Conservation (phyloP, 2,329 filamentous ascomycete species). For the Paecilomyces niveus region DNA sequence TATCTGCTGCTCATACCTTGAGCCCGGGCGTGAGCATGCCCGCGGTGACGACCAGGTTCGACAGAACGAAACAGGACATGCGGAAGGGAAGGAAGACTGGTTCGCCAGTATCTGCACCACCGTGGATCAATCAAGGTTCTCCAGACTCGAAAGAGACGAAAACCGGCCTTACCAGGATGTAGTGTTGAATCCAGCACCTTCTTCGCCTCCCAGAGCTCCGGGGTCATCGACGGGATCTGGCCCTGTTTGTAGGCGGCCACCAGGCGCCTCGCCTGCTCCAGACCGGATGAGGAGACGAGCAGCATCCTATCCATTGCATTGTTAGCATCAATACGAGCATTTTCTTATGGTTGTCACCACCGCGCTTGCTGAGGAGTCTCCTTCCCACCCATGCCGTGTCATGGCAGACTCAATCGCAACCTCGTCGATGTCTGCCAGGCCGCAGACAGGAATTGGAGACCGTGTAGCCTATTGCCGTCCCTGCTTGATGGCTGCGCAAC, state of each 20-base stretch:
- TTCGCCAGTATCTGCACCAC: conserved; percentile 69
- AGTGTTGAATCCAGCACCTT: conserved; percentile 95
- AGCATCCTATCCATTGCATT: conserved; percentile 59
- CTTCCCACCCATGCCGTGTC: neutral
- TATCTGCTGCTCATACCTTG: conserved; percentile 42
- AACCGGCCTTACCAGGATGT: conserved; percentile 66
- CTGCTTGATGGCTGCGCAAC: neutral
- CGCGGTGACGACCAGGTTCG: conserved; percentile 88
- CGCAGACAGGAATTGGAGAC: neutral
- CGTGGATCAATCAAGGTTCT: neutral
- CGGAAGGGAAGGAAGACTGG: conserved; percentile 91
- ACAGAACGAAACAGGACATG: conserved; percentile 92
- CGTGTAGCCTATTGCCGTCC: neutral
- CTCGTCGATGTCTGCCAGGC: neutral
- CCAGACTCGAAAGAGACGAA: neutral
- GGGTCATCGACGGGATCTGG: conserved; percentile 69
- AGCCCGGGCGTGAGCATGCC: conserved; percentile 95
- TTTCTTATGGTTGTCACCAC: conserved; percentile 2
- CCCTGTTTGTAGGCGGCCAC: conserved; percentile 83
- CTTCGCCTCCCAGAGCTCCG: conserved; percentile 90
- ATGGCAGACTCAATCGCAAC: neutral
- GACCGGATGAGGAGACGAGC: conserved; percentile 66
- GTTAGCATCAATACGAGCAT: neutral
- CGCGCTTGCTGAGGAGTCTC: no score
- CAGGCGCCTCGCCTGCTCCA: conserved; percentile 79